Evolutionary conservation across 2,329 filamentous ascomycete genomes (phyloP).

Genomic region (Hansfordia pulvinata): DNA sequence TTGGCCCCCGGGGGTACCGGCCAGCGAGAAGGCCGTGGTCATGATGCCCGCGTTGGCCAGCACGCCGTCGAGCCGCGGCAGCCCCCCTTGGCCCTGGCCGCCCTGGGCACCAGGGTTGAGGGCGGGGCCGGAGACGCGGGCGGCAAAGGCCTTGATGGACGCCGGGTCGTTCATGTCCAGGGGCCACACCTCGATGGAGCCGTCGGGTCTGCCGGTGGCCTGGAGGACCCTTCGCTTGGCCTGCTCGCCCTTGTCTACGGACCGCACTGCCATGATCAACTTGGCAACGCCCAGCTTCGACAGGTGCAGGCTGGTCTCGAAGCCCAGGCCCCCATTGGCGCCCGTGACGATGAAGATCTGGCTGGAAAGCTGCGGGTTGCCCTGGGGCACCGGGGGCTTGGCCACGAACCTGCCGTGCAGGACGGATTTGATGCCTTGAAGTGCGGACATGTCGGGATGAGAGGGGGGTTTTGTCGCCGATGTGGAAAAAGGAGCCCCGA

Average conservation of each 20-base stretch:
- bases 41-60: constrained; percentile 28
- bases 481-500: too few species aligned
- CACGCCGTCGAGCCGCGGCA: constrained; percentile 27
- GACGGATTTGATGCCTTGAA: constrained; percentile 4
- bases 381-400: constrained; percentile 10
- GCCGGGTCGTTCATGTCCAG: constrained; percentile 26
- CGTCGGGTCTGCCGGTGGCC: constrained; percentile 1
- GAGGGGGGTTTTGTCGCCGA: too few species aligned
- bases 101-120: too few species aligned
- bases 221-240: constrained; percentile 20
- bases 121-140: constrained; percentile 12
- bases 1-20: constrained; percentile 12
- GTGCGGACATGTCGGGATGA: too few species aligned
- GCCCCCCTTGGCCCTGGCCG: too few species aligned
- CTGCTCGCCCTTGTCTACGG: constrained; percentile 23
- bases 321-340: constrained; percentile 24
- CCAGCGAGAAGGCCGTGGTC: constrained; percentile 18
- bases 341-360: constrained; percentile 24
- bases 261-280: constrained; percentile 23
- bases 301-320: constrained; percentile 21
- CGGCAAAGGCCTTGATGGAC: constrained; percentile 25
- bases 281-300: constrained; percentile 15
- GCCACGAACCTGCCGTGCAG: constrained; percentile 5
- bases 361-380: constrained; percentile 7
- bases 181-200: constrained; percentile 25